Percentiles rank a stretch among this genome's conserved stretches.
Conservation (phyloP, 2,329 filamentous ascomycete species). For the Fonsecaea multimorphosa region DNA sequence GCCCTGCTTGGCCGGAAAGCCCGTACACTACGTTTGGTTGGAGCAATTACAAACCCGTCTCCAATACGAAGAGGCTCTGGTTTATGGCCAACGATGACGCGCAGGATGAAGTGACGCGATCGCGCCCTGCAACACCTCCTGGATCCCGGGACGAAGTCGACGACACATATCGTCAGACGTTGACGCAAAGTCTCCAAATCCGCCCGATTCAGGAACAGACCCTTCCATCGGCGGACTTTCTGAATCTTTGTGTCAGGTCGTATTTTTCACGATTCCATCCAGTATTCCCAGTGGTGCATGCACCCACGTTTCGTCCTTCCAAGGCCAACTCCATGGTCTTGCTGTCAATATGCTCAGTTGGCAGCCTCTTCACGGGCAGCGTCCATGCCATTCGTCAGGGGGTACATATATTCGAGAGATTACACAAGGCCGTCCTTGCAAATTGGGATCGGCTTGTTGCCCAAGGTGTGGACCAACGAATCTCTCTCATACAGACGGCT, state of each 20-base stretch:
- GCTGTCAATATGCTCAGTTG: conserved; percentile 48
- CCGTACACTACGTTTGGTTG: conserved; percentile 19
- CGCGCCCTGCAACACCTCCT: conserved; percentile 31
- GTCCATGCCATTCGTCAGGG: conserved; percentile 42
- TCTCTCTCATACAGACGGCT: conserved; percentile 42
- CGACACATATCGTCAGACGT: conserved; percentile 34
- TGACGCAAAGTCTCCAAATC: conserved; percentile 36
- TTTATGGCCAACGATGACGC: conserved; percentile 28
- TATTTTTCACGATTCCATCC: conserved; percentile 37
- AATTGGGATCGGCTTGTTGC: conserved; percentile 42
- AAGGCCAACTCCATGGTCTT: conserved; percentile 43
- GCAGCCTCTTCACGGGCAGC: conserved; percentile 47
- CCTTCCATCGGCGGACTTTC: conserved; percentile 35
- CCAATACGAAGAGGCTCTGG: conserved; percentile 32
- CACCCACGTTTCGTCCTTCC: conserved; percentile 36
- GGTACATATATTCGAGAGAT: conserved; percentile 42
- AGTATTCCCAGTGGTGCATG: conserved; percentile 36
- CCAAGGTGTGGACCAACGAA: conserved; percentile 34
- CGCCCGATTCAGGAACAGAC: conserved; percentile 30
- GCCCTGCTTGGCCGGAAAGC: conserved; percentile 32
- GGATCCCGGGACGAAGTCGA: conserved; percentile 35
- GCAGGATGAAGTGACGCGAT: conserved; percentile 24
- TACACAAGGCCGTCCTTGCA: conserved; percentile 44
- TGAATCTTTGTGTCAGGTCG: conserved; percentile 36
- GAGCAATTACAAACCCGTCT: conserved; percentile 19